Percentiles rank a stretch among this genome's conserved stretches.
phyloP scores from a whole-genome alignment of 2,329 filamentous ascomycete genomes.

The Eutypa lata region DNA sequence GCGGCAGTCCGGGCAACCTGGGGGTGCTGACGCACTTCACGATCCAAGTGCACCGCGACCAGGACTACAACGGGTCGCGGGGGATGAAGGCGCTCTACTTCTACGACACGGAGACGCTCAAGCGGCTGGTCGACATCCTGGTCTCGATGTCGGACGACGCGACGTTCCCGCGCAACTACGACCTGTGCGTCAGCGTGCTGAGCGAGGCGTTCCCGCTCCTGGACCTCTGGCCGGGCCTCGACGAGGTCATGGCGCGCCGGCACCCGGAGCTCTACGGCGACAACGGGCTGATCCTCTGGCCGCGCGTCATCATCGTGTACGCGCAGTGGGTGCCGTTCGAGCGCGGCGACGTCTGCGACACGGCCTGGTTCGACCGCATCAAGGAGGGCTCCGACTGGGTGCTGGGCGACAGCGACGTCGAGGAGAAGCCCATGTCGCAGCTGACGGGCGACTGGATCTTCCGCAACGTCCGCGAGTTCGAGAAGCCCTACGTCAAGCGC shows the following conservation, averaged over 20 bases:
- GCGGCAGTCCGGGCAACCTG: slow-evolving; percentile 57
- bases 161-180: slow-evolving; percentile 42
- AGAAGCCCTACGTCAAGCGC: slow-evolving; percentile 46
- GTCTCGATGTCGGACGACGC: slow-evolving; percentile 43
- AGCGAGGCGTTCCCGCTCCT: slow-evolving; percentile 37
- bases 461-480: slow-evolving; percentile 41
- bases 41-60: slow-evolving; percentile 37
- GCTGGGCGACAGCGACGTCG: slow-evolving; percentile 28
- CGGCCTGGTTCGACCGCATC: slow-evolving; percentile 26
- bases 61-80: slow-evolving; percentile 36
- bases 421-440: slow-evolving; percentile 41
- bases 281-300: slow-evolving; percentile 34
- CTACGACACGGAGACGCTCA: slow-evolving; percentile 36
- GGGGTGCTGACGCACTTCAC: slow-evolving; percentile 55
- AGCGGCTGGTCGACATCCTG: slow-evolving; percentile 35
- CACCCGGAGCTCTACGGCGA: slow-evolving; percentile 36
- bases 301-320: slow-evolving; percentile 41
- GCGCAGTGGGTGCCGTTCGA: slow-evolving; percentile 45
- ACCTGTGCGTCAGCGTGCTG: slow-evolving; percentile 44
- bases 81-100: slow-evolving; percentile 40
- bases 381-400: slow-evolving; percentile 38
- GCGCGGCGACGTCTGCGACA: slow-evolving; percentile 32
- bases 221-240: slow-evolving; percentile 31
- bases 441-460: slow-evolving; percentile 46
- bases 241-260: slow-evolving; percentile 31